Percentiles rank a stretch among this genome's conserved stretches.
Conservation (phyloP, 2,329 filamentous ascomycete species). For the Fusarium temperatum region DNA sequence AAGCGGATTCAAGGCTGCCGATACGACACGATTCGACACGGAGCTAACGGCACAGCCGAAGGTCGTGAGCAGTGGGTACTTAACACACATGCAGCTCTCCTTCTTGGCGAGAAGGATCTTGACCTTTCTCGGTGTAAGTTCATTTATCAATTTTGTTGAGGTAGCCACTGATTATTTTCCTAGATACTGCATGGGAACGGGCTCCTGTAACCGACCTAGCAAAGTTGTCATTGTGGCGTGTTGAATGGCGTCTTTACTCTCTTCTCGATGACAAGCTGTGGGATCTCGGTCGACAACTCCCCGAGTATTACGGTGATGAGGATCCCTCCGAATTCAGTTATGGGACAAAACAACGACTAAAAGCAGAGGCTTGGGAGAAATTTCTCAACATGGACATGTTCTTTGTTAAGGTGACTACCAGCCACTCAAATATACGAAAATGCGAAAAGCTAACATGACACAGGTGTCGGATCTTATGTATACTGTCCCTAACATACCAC, state of each 20-base stretch:
- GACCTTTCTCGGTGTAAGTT: conserved; percentile 66
- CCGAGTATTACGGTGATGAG: conserved; percentile 59
- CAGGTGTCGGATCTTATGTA: conserved; percentile 71
- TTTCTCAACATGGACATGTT: conserved; percentile 70
- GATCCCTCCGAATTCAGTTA: conserved; percentile 57
- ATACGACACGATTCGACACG: conserved; percentile 69
- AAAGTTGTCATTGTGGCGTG: conserved; percentile 68
- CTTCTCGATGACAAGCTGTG: conserved; percentile 60
- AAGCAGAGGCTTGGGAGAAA: conserved; percentile 59
- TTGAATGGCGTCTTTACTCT: conserved; percentile 66
- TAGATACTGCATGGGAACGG: conserved; percentile 68
- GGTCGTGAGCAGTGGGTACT: conserved; percentile 74
- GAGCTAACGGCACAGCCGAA: conserved; percentile 60
- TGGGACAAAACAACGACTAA: conserved; percentile 56
- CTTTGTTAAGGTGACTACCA: conserved; percentile 72
- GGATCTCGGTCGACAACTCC: conserved; percentile 63
- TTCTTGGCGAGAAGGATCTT: conserved; percentile 72
- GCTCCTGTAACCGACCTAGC: conserved; percentile 62
- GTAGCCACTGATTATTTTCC: conserved; percentile 4
- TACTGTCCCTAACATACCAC: conserved; percentile 64
- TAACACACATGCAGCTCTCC: conserved; percentile 70
- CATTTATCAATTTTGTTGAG: background rate
- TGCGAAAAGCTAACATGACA: conserved; percentile 6
- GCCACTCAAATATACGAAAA: background rate
- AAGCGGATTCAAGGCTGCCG: conserved; percentile 67